Base-by-base conservation (phyloP, 768 basidiomycete species). In the Suillus paluster region DNA sequence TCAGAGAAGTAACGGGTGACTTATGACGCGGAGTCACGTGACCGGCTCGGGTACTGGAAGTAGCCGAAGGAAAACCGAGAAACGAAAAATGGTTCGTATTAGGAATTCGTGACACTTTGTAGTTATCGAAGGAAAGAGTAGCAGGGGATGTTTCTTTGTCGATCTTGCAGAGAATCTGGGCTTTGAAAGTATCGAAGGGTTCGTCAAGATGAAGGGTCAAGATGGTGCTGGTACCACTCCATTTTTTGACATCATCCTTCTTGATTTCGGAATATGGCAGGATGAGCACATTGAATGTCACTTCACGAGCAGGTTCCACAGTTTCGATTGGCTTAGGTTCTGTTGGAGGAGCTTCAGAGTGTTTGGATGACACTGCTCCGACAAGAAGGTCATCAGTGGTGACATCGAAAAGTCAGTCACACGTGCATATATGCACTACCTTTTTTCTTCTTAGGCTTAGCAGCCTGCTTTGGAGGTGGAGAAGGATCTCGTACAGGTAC, bases 121-220 rank as follows among this genome's bases (percentile, higher is more conserved):
- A 55, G 33, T 55, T 21, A 39, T 38, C 17, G 34, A 55, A 27
- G 34, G 21, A 23, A 17, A 55, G 23, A 12, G 34, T 21, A 12
- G 33, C 27, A 39, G 54, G 54, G 7, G 33, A 36, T 39, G 39
- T 30, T 33, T 15, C 39, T 39, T 27, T 34, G 34, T 27, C 21
- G 10, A 54, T 54, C 25, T 36, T 54, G 33, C 33, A 36, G 19
- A 52, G 50, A 27, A 52, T 52, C 50, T 52, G 50, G 21, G 50
- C 50, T 36, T 52, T 52, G 50, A 52, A 36, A 52, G 50, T 52
- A 17, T 52, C 23, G 15, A 17, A 52, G 17, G 50, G 23, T 21
- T 52, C 42, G 11, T 52, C 50, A 27, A 34, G 25, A 21, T 27
- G 27, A 52, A 52, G 50, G 25, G 25, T 52, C 27, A 52, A 9